These are phyloP conservation scores for Backusella parvicylindrica DNA, from an alignment of 192 early-diverging fungal genomes.

Conservation along the genomic window DNA sequence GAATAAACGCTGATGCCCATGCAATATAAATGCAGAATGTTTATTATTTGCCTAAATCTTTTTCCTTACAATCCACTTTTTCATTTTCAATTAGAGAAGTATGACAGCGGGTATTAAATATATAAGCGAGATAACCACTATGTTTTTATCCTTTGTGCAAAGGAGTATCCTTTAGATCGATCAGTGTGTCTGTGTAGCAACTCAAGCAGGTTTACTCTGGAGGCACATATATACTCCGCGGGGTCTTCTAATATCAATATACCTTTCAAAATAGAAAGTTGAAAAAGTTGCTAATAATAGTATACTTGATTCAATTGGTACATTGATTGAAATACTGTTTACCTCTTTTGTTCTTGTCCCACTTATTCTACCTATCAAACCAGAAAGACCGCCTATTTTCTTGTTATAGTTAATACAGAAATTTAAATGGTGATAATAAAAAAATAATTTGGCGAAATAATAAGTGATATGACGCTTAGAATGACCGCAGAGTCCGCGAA, in stretches of 20 bases:
- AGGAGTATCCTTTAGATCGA: background rate
- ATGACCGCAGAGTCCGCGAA: too few relatives aligned
- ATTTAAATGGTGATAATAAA: too few relatives aligned
- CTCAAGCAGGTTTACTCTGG: background rate
- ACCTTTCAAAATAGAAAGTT: background rate
- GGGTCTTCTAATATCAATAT: background rate
- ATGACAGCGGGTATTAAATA: background rate
- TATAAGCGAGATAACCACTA: background rate
- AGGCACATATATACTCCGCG: background rate
- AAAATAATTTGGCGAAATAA: too few relatives aligned
- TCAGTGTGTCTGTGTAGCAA: background rate
- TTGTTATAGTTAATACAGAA: background rate
- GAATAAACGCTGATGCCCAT: background rate
- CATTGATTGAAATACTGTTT: background rate
- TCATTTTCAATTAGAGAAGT: background rate
- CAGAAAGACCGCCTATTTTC: background rate
- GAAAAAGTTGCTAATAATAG: background rate
- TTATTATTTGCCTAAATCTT: background rate
- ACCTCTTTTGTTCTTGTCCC: slow-evolving; percentile 2
- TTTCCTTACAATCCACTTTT: background rate
- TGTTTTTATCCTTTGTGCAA: background rate
- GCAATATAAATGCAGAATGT: background rate
- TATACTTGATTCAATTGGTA: background rate
- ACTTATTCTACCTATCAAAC: slow-evolving; percentile 3
- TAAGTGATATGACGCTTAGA: too few relatives aligned